phyloP scores from a whole-genome alignment of 345 rosid genomes.

The Streptanthus diversifolius region DNA sequence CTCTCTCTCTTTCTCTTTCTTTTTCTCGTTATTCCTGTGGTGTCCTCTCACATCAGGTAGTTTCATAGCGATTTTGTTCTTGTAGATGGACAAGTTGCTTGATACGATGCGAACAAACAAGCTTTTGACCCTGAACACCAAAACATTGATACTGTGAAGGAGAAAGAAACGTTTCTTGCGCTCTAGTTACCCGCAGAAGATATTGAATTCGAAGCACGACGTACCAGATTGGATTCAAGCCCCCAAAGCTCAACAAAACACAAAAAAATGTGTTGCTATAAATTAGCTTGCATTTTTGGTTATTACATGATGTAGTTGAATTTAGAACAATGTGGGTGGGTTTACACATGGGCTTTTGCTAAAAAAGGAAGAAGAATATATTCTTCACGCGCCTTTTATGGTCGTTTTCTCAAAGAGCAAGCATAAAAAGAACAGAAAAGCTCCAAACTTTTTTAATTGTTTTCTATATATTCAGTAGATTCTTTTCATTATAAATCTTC shows the following conservation, averaged over 20 bases:
- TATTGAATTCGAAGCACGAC: neutral
- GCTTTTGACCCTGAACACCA: conserved; percentile 5
- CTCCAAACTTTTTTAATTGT: neutral
- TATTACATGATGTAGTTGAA: conserved; percentile 20
- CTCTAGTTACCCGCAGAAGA: neutral
- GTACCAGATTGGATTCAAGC: neutral
- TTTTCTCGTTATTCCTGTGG: conserved; percentile 27
- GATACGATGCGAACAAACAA: neutral
- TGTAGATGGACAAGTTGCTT: conserved; percentile 16
- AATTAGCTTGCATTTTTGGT: neutral
- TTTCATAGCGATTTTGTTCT: conserved; percentile 31
- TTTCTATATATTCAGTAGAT: neutral
- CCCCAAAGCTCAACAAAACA: neutral
- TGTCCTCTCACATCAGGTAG: conserved; percentile 33
- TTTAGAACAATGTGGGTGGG: conserved; percentile 16
- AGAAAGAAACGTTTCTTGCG: neutral
- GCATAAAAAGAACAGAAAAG: conserved; percentile 14
- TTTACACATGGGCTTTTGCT: conserved; percentile 24
- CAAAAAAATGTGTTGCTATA: neutral
- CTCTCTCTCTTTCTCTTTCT: neutral
- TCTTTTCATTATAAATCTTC: neutral
- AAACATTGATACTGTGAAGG: neutral
- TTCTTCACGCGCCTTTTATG: conserved; percentile 32
- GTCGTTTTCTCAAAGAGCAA: conserved; percentile 30
- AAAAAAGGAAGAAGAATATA: conserved; percentile 29